Evolutionary conservation across 108 stramenopile genomes (phyloP), one percentile per base, ranked within the genome.

Genomic region (Cyclotella sp.): DNA sequence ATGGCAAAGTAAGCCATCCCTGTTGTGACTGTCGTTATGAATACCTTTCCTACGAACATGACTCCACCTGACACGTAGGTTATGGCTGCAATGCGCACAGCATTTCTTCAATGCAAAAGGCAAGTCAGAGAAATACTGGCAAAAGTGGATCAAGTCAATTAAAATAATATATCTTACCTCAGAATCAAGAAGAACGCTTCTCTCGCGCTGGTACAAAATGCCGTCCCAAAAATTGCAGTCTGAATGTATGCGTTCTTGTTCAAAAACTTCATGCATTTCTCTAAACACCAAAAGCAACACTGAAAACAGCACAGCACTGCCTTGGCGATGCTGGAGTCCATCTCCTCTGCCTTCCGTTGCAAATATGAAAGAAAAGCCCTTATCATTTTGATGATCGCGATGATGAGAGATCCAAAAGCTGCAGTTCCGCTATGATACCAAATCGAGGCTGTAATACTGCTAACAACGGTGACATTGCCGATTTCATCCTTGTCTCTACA

Each of bases 171-270:
- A 30, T 10, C 77, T 19, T 42, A 77, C 66, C 93, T 84, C 51
- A 96, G 26, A 30, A 98, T 93, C 51, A 98, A 76, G 68, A 84
- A 88, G 76, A 96, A 96, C 45, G 90, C 93, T 63, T 91, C 80
- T 27, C 81, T 76, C 10, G 92, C 85, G 22, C 88, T 86, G 45
- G 71, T 80, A 72, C 94, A 95, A 87, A 98, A 98, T 77, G 83
- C 49, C 12, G 88, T 86, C 13, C 94, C 93, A 70, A 93, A 97
- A 68, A 98, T 96, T 12, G 98, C 96, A 26, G 91, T 94, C 59
- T 94, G 89, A 55, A 96, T 92, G 84, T 95, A 97, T 0, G 96
- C 98, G 82, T 97, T 92, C 67, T 96, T 92, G 83, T 90, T 95
- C 70, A 98, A 52, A 73, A 97, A 97, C 68, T 91, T 89, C 72